Conservation (phyloP, 768 basidiomycete genomes). For the Trametes coccinea region DNA sequence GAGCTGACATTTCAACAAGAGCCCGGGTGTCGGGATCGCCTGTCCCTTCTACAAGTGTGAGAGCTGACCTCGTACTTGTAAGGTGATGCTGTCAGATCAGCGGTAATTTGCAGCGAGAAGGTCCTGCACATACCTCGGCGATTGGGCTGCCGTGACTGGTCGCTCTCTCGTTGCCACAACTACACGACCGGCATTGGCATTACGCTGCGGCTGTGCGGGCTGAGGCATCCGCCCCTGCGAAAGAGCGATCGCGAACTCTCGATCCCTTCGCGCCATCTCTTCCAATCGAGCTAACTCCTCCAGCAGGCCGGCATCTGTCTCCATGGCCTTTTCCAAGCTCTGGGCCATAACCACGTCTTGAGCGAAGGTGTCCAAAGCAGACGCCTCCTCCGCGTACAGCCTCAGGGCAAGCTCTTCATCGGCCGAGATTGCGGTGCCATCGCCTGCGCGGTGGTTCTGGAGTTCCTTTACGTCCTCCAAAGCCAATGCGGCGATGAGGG, state of each 20-base stretch:
- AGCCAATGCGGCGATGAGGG: constrained; percentile 1
- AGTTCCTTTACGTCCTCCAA: constrained; percentile 34
- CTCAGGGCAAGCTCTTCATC: constrained; percentile 33
- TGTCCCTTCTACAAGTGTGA: too few relatives aligned
- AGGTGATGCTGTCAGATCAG: too few relatives aligned
- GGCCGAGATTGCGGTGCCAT: constrained; percentile 8
- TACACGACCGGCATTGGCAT: background rate
- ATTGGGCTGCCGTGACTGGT: too few relatives aligned
- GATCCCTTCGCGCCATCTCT: constrained; percentile 17
- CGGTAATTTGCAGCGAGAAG: too few relatives aligned
- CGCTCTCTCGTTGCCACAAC: too few relatives aligned
- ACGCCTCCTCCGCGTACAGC: constrained; percentile 31
- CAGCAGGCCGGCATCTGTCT: constrained; percentile 23
- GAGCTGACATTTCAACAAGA: too few relatives aligned
- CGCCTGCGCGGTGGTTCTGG: constrained; percentile 20
- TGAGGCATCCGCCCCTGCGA: constrained; percentile 16
- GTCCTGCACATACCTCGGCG: too few relatives aligned
- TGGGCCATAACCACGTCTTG: constrained; percentile 27
- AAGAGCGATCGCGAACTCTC: constrained; percentile 23
- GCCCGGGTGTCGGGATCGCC: too few relatives aligned
- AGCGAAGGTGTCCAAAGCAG: constrained; percentile 17
- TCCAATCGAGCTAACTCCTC: constrained; percentile 23
- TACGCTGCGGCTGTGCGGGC: background rate
- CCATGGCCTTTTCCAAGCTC: constrained; percentile 27
- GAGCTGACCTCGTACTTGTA: too few relatives aligned